phyloP scores from a whole-genome alignment of 1,284 basidiomycete genomes.

The Irpex lacteus region DNA sequence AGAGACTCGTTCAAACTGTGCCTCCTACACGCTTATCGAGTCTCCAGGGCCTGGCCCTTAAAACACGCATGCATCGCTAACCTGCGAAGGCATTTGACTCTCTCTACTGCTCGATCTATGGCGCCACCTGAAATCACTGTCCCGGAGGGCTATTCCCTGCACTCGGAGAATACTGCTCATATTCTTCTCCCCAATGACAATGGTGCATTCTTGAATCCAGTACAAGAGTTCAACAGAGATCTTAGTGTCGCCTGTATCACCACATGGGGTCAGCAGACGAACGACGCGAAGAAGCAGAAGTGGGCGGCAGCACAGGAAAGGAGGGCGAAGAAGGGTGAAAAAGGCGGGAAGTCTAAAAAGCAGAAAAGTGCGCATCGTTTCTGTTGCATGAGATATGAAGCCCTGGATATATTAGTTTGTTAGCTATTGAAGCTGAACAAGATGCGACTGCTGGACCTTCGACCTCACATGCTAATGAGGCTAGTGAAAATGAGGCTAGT shows the following conservation, averaged over 20 bases:
- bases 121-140: slow-evolving; percentile 37
- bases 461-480: not conserved
- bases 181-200: slow-evolving; percentile 77
- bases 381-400: not conserved
- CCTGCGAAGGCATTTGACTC: not conserved
- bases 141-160: slow-evolving; percentile 76
- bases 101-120: not conserved
- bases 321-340: slow-evolving; percentile 30
- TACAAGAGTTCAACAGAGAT: slow-evolving; percentile 98
- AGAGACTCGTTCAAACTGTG: not conserved
- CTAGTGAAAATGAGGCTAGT: not conserved
- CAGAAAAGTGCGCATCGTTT: slow-evolving; percentile 27
- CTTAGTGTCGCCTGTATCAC: slow-evolving; percentile 87
- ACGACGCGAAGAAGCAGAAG: slow-evolving; percentile 63
- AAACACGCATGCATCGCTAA: not conserved
- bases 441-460: not conserved
- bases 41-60: not conserved
- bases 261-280: slow-evolving; percentile 78
- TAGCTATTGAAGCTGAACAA: not conserved
- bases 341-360: slow-evolving; percentile 28
- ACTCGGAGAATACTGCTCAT: slow-evolving; percentile 83
- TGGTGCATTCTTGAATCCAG: slow-evolving; percentile 93
- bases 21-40: not conserved
- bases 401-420: not conserved
- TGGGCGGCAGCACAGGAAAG: slow-evolving; percentile 49